Percentiles rank a stretch among this genome's conserved stretches.
phyloP scores from a whole-genome alignment of 169 alveolate genomes.

The Plasmodium coatneyi region DNA sequence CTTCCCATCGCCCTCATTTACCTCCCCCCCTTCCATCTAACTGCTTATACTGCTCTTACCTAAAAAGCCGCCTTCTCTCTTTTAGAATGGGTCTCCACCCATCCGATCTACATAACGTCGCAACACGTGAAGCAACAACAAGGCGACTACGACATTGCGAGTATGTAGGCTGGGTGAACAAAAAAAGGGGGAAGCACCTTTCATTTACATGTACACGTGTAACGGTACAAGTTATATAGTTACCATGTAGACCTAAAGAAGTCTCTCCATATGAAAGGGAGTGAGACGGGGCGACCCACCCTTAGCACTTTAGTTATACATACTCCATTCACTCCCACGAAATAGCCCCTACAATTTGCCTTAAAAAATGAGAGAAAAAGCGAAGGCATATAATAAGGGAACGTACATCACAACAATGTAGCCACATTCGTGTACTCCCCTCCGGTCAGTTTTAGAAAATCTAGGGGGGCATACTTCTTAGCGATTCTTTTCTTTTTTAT shows the following conservation, averaged over 20 bases:
- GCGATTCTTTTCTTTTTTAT: background rate
- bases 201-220: background rate
- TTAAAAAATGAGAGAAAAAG: background rate
- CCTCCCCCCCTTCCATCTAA: too few relatives aligned
- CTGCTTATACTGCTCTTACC: background rate
- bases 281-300: background rate
- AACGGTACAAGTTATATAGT: background rate
- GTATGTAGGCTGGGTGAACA: background rate
- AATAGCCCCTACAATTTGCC: background rate
- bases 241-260: background rate
- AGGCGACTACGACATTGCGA: background rate
- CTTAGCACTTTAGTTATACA: background rate
- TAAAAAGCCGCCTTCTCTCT: background rate
- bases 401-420: background rate
- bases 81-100: background rate
- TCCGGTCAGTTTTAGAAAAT: background rate
- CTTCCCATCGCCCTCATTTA: background rate
- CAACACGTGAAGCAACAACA: background rate
- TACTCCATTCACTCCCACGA: background rate
- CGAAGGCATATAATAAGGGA: background rate
- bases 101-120: background rate
- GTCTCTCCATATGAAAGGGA: background rate
- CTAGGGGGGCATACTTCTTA: background rate
- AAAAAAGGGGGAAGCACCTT: background rate
- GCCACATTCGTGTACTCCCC: background rate